Evolutionary conservation across 768 basidiomycete genomes (phyloP).

Genomic region (Kwoniella sp.): DNA sequence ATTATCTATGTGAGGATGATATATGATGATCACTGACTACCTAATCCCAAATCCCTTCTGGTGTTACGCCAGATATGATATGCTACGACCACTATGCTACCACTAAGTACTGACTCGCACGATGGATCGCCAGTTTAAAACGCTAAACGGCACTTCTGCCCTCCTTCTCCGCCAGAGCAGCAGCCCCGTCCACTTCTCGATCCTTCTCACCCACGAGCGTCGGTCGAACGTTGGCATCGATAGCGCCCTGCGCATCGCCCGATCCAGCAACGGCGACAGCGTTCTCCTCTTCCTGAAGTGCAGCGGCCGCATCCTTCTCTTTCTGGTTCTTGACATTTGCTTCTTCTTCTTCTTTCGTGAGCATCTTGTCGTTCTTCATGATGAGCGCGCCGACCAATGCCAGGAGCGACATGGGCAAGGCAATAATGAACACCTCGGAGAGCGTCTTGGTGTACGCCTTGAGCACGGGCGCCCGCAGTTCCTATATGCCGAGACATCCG

Average conservation of each 20-base stretch:
- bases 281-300: conserved; percentile 20
- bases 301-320: conserved; percentile 12
- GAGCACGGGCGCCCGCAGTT: conserved; percentile 18
- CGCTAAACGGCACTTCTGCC: conserved; percentile 22
- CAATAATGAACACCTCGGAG: conserved; percentile 55
- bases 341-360: conserved; percentile 50
- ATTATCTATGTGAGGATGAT: too few species aligned
- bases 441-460: conserved; percentile 41
- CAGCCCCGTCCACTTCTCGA: conserved; percentile 15
- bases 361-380: conserved; percentile 55
- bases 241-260: conserved; percentile 15
- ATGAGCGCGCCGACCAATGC: conserved; percentile 45
- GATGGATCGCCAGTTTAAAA: too few species aligned
- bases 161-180: conserved; percentile 22
- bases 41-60: too few species aligned
- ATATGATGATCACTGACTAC: too few species aligned
- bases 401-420: conserved; percentile 51
- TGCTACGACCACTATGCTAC: too few species aligned
- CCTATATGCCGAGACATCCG: background rate
- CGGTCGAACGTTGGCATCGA: conserved; percentile 9
- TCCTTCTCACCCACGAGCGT: background rate
- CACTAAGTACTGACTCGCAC: too few species aligned
- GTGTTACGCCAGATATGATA: too few species aligned
- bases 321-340: conserved; percentile 30
- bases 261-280: conserved; percentile 14